Evolutionary conservation across 2,329 filamentous ascomycete species (phyloP), one percentile per base, ranked within the genome.

Genomic region (Aspergillus versicolor): DNA sequence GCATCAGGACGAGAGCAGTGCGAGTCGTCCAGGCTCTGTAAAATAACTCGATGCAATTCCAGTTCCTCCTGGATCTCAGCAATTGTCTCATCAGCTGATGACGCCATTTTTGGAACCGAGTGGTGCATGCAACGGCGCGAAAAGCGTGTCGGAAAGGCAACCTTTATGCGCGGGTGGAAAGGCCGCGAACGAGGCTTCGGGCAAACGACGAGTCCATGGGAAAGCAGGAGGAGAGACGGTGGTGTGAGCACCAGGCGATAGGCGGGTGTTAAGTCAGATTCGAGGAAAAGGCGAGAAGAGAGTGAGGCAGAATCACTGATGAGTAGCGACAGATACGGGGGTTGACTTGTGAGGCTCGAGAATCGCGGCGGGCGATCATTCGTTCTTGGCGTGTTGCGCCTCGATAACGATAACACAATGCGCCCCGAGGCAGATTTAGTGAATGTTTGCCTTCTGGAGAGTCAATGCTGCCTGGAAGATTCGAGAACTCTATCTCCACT

Each of bases 21-120:
- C 19, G 30, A 17, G 30, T 66, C 61, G 5, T 67, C 52, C 37
- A 73, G 60, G 38, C 71, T 72, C 41, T 70, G 58, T 5, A 71
- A 55, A 34, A 74, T 70, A 22, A 67, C 66, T 46, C 66, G 59
- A 21, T 73, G 63, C 2, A 72, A 53, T 19, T 73, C 61, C n/a
- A 73, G 53, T 19, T 74, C 71, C 15, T 73, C 72, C 24, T 66
- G 19, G 30, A 73, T 22, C 13, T 67, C 65, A 57, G 65, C 65
- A 21, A 65, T 58, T 52, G 65, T 62, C 56, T 50, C 50, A 47
- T 63, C 57, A 21, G 42, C 47, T 19, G 38, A 45, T 13, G 61
- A 50, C 34, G 61, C 58, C 61, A 65, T 64, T 15, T 24, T 56
- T 17, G 30, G 9, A 30, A 1, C 27, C 32, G 45, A 34, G 32